phyloP scores from a whole-genome alignment of 139 green algal genomes.

The Closterium sp. region DNA sequence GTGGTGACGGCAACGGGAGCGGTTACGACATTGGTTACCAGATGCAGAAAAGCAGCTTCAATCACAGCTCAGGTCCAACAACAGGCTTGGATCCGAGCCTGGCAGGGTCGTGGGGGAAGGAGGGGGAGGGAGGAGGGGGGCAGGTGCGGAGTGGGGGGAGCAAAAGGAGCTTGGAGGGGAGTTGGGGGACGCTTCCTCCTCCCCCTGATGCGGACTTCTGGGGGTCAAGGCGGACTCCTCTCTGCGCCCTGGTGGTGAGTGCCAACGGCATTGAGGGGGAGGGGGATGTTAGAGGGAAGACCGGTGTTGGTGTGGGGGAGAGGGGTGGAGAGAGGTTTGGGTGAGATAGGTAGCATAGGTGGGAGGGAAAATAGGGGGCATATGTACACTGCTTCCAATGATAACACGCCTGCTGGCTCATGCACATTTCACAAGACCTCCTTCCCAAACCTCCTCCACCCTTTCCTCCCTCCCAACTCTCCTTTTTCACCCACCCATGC shows the following conservation, averaged over 20 bases:
- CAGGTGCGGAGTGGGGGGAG: neutral
- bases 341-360: no score
- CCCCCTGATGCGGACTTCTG: conserved; percentile 3
- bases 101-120: neutral
- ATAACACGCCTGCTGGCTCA: no score
- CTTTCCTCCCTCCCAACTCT: neutral
- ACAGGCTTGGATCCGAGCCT: neutral
- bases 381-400: no score
- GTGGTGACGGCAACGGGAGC: neutral
- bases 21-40: neutral
- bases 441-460: neutral
- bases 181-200: neutral
- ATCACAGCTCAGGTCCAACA: neutral
- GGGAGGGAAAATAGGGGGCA: no score
- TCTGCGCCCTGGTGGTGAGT: conserved; percentile 18
- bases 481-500: no score
- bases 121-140: neutral
- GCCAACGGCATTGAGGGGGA: neutral
- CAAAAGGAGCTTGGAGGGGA: neutral
- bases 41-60: neutral
- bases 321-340: no score
- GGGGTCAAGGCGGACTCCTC: neutral
- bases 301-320: no score
- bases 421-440: no score
- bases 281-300: neutral